Base-by-base conservation (phyloP, 2,329 filamentous ascomycete genomes). In the Apiospora aurea region DNA sequence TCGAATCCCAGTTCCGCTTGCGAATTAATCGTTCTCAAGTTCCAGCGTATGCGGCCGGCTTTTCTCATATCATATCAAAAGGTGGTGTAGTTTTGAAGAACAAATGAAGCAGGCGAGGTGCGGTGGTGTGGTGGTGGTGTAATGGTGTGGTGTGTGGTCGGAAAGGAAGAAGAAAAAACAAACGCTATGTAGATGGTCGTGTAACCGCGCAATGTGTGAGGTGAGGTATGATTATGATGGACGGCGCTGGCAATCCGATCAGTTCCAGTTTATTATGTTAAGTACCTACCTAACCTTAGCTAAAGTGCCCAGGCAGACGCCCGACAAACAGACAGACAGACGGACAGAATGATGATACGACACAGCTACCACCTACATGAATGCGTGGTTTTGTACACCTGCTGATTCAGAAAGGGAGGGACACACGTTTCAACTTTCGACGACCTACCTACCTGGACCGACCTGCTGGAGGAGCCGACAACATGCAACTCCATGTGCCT, bases 321-420 rank as follows among this genome's bases (percentile, higher is more conserved):
- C n/a, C n/a, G n/a, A n/a, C n/a, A n/a, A n/a, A 29, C 26, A 29
- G 26, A 29, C 26, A 29, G 26, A 29, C 29, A 38, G 29, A 3
- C 53, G 38, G 51, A 26, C 26, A 57, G 26, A 61, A 21, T 7
- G 46, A 29, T 61, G 26, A 61, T 61, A 53, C 51, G 51, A 57
- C 16, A 43, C 14, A 4, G 4, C 24, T 14, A 26, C 26, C 29
- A 61, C 29, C 29, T 21, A 18, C 16, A 38, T 38, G 26, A 34
- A 21, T 61, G 53, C 53, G 53, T 61, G 53, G 53, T 61, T 61
- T 61, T 61, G 53, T 21, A 21, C 29, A 21, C 29, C 29, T 61
- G 53, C 53, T 61, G 53, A 61, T 61, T 61, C 53, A 61, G n/a
- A 26, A 57, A 26, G 16, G 29, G 34, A 16, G 16, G 26, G 38